Conservation (phyloP, 306 rosid genomes). For the Purshia tridentata region DNA sequence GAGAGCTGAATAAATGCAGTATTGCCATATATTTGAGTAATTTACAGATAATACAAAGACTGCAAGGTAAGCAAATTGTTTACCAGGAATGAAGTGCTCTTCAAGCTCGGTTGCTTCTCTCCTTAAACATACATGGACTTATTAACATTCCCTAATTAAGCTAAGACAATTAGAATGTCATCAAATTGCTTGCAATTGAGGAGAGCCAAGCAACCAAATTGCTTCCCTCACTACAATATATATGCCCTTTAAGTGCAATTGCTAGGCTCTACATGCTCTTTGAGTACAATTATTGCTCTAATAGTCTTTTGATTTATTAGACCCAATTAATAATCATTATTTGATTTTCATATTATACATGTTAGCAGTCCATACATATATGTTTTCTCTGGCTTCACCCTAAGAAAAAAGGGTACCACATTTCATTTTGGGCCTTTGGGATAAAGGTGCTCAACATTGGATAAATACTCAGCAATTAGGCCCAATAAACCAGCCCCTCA, state of each 20-base stretch:
- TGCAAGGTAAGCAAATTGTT: constrained; percentile 2
- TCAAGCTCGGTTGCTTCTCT: not conserved
- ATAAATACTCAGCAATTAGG: no score
- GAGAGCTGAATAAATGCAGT: no score
- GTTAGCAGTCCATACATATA: not conserved
- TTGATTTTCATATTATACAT: no score
- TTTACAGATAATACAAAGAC: not conserved
- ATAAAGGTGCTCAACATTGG: no score
- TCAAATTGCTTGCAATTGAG: not conserved
- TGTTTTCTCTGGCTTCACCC: not conserved
- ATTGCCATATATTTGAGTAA: not conserved
- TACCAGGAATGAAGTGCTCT: not conserved
- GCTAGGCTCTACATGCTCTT: not conserved
- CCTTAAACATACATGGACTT: not conserved
- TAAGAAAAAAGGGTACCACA: no score
- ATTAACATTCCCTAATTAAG: not conserved
- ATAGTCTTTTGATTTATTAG: not conserved
- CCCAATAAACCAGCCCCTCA: no score
- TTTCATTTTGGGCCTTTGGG: no score
- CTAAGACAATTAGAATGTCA: not conserved
- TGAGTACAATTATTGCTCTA: not conserved
- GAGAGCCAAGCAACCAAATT: not conserved
- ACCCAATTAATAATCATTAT: no score
- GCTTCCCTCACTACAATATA: not conserved
- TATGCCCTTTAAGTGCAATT: not conserved